phyloP scores from a whole-genome alignment of 768 basidiomycete genomes.

The Tricholoma flavovirens region DNA sequence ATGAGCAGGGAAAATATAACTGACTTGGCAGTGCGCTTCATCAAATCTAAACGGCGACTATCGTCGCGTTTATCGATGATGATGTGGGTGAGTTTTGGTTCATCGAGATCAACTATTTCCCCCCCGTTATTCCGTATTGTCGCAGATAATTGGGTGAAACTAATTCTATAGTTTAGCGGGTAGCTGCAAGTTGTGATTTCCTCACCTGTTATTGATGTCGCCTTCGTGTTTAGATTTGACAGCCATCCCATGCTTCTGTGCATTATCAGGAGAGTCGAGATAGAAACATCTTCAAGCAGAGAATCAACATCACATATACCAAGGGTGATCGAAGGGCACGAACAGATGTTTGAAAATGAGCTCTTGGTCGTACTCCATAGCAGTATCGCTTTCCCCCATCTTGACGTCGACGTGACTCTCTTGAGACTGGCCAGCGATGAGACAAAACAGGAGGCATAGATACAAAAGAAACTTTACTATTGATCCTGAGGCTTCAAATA shows the following conservation, averaged over 20 bases:
- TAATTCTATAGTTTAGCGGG: conserved; percentile 23
- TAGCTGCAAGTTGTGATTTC: neutral
- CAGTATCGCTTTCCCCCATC: conserved; percentile 70
- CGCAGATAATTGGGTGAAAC: conserved; percentile 48
- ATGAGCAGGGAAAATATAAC: conserved; percentile 17
- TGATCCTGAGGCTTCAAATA: neutral
- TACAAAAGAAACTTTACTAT: conserved; percentile 3
- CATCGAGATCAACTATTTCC: conserved; percentile 55
- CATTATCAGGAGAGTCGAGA: conserved; percentile 77
- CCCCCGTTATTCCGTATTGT: conserved; percentile 70
- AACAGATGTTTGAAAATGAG: conserved; percentile 81
- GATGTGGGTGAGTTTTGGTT: conserved; percentile 83
- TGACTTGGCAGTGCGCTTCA: conserved; percentile 67
- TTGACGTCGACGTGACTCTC: conserved; percentile 28
- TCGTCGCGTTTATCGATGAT: conserved; percentile 79
- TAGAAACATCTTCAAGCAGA: conserved; percentile 68
- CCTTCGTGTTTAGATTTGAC: conserved; percentile 49
- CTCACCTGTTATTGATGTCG: conserved; percentile 51
- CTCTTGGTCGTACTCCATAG: conserved; percentile 74
- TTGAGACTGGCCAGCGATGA: neutral
- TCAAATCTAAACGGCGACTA: conserved; percentile 64
- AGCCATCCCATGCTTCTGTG: conserved; percentile 54
- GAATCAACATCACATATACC: conserved; percentile 1
- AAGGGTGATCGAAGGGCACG: conserved; percentile 20
- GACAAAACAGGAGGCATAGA: neutral